Conservation (phyloP, 306 rosid genomes). For the Medicago arabica region DNA sequence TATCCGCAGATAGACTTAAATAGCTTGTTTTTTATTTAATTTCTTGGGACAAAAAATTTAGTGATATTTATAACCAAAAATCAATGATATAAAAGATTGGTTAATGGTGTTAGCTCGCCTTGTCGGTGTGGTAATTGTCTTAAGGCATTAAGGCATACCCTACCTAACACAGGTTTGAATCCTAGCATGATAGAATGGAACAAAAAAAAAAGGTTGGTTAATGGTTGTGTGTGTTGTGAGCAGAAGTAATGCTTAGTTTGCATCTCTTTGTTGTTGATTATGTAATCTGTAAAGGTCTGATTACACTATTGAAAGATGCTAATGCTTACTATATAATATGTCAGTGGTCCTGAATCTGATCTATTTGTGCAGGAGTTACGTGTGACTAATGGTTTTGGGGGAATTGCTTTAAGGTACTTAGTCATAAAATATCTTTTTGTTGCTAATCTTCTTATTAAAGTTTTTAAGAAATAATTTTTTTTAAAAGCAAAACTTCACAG, state of each 20-base stretch:
- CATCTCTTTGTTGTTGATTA: slow-evolving; percentile 3
- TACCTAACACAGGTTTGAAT: too few relatives aligned
- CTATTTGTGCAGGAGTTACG: slow-evolving; percentile 84
- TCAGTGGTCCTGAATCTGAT: slow-evolving; percentile 39
- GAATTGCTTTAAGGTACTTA: slow-evolving; percentile 80
- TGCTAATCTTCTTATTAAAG: neutral
- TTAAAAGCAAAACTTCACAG: neutral
- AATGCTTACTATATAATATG: slow-evolving; percentile 25
- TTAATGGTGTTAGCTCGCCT: too few relatives aligned
- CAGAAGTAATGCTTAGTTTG: slow-evolving; percentile 22
- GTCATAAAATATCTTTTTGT: slow-evolving; percentile 24
- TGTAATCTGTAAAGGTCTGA: slow-evolving; percentile 18
- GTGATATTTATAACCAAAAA: neutral
- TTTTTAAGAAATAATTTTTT: slow-evolving; percentile 3
- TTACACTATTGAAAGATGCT: slow-evolving; percentile 38
- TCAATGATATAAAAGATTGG: slow-evolving; percentile 15
- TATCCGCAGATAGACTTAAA: neutral
- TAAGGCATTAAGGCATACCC: too few relatives aligned
- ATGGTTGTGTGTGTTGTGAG: neutral
- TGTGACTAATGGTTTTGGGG: slow-evolving; percentile 91
- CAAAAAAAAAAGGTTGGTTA: slow-evolving; percentile 13
- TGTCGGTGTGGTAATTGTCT: too few relatives aligned
- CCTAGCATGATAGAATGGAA: too few relatives aligned
- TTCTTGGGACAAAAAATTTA: neutral
- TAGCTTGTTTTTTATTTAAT: neutral